phyloP scores from a whole-genome alignment of 2,329 filamentous ascomycete genomes.

The Paecilomyces niveus region DNA sequence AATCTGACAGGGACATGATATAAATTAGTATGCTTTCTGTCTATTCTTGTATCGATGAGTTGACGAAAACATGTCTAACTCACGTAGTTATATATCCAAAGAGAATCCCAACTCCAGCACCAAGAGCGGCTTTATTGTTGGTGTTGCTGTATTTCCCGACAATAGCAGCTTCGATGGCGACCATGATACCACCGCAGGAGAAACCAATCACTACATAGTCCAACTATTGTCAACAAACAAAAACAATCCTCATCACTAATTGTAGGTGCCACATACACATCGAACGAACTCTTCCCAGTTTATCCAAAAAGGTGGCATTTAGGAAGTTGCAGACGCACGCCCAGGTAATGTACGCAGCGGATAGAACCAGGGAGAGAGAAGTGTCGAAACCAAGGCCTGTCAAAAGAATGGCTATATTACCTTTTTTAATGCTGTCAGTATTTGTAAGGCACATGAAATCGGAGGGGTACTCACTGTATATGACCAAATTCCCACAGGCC shows the following conservation, averaged over 20 bases:
- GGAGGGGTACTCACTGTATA: slow-evolving; percentile 1
- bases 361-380: not conserved
- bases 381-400: slow-evolving; percentile 1
- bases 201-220: no score
- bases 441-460: no score
- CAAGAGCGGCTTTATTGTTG: slow-evolving; percentile 3
- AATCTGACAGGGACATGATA: not conserved
- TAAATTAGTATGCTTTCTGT: no score
- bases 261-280: no score
- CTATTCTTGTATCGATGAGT: no score
- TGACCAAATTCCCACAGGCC: not conserved
- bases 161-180: slow-evolving; percentile 6
- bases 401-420: slow-evolving; percentile 1
- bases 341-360: slow-evolving; percentile 1
- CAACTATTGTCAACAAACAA: no score
- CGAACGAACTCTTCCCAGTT: slow-evolving; percentile 1
- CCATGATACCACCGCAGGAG: no score
- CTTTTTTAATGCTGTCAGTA: no score
- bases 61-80: no score
- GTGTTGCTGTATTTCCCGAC: slow-evolving; percentile 1
- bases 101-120: slow-evolving; percentile 6
- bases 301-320: not conserved
- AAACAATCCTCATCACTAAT: no score
- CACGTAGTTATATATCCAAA: no score
- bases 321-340: not conserved